These are phyloP conservation scores for Malassezia cuniculi DNA, from an alignment of 1,284 basidiomycete genomes.

Conservation along the genomic window DNA sequence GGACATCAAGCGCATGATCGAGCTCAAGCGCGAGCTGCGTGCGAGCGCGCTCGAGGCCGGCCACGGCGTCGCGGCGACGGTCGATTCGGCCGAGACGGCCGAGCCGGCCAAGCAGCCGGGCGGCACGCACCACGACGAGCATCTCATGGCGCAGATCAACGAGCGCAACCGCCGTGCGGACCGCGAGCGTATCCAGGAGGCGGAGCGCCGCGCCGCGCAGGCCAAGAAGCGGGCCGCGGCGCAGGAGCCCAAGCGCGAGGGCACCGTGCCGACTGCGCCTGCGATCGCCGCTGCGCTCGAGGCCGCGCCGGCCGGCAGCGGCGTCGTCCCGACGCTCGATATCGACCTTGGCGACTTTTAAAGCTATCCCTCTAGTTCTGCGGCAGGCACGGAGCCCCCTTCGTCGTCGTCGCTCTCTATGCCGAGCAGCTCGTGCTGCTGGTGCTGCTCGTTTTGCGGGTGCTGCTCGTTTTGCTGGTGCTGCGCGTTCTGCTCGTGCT, in stretches of 20 bases:
- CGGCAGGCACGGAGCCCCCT: conserved; percentile 18
- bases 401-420: conserved; percentile 55
- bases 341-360: conserved; percentile 48
- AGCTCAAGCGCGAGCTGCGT: conserved; percentile 20
- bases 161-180: conserved; percentile 75
- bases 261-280: conserved; percentile 1
- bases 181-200: conserved; percentile 60
- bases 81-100: conserved; percentile 1
- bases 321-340: conserved; percentile 45
- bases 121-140: conserved; percentile 46
- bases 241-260: conserved; percentile 1
- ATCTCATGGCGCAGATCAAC: conserved; percentile 64
- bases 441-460: conserved; percentile 35
- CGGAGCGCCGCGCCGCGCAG: conserved; percentile 56
- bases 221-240: conserved; percentile 47
- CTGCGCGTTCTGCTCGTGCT: conserved; percentile 49
- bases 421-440: conserved; percentile 48
- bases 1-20: conserved; percentile 26
- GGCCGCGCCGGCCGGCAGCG: conserved; percentile 14
- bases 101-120: not conserved
- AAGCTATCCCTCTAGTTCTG: conserved; percentile 7
- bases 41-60: conserved; percentile 8
- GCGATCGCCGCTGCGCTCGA: conserved; percentile 4
- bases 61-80: not conserved
- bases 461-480: conserved; percentile 40